Conservation (phyloP, 1,139 yeast species). For the Candida neerlandica region DNA sequence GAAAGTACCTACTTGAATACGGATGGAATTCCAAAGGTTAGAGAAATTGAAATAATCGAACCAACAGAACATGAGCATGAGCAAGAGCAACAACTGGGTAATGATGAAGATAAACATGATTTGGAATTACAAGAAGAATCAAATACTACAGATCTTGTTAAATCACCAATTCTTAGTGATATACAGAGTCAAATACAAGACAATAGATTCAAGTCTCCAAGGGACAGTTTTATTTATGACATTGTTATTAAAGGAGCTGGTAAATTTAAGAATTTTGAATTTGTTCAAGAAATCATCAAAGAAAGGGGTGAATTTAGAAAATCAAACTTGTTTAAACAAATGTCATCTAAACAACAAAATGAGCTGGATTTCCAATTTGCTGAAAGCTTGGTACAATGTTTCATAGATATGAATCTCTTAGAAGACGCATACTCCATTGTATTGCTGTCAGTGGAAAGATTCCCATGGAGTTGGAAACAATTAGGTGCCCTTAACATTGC, state of each 20-base stretch:
- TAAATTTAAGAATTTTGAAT: slow-evolving; percentile 49
- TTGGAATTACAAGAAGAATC: neutral
- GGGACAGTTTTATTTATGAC: slow-evolving; percentile 59
- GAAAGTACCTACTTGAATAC: slow-evolving; percentile 46
- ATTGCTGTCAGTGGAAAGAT: slow-evolving; percentile 65
- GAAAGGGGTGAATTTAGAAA: slow-evolving; percentile 78
- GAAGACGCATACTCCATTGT: slow-evolving; percentile 75
- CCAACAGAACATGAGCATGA: slow-evolving; percentile 4
- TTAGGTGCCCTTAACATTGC: slow-evolving; percentile 49
- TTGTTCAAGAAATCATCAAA: slow-evolving; percentile 70
- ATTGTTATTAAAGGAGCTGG: slow-evolving; percentile 70
- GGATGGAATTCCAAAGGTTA: slow-evolving; percentile 24
- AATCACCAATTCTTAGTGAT: slow-evolving; percentile 30
- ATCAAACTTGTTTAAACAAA: slow-evolving; percentile 45
- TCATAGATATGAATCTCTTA: slow-evolving; percentile 53
- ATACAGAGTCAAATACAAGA: slow-evolving; percentile 7
- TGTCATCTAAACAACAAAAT: slow-evolving; percentile 43
- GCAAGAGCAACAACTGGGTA: slow-evolving; percentile 17
- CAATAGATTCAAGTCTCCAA: slow-evolving; percentile 29
- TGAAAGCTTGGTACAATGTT: slow-evolving; percentile 56
- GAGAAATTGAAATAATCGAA: slow-evolving; percentile 15
- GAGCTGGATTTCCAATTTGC: slow-evolving; percentile 71
- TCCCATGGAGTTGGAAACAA: slow-evolving; percentile 70
- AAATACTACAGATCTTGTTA: slow-evolving; percentile 17
- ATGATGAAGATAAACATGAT: no score